A percentile compares a stretch with the other conserved stretches of the same genome.
These are phyloP conservation scores for Styphnolobium japonicum DNA, from an alignment of 306 rosid species.

Conservation along the genomic window DNA sequence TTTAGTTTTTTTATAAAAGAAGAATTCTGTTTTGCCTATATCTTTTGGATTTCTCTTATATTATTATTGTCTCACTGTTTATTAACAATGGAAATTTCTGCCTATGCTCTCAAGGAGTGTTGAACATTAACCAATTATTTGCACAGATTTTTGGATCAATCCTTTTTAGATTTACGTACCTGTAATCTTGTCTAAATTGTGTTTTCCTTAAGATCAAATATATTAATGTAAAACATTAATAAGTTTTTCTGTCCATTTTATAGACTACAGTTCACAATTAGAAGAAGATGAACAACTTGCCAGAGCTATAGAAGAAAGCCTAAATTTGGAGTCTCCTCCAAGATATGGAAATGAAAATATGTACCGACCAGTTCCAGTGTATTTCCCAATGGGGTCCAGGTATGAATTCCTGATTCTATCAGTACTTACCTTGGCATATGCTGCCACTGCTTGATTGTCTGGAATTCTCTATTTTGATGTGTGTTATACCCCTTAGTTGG, in stretches of 20 bases:
- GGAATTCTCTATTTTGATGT: conserved; percentile 16
- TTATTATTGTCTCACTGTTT: neutral
- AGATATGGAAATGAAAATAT: conserved; percentile 55
- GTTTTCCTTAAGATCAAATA: conserved; percentile 1
- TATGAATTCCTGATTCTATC: conserved; percentile 32
- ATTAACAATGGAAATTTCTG: neutral
- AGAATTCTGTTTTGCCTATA: neutral
- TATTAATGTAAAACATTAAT: neutral
- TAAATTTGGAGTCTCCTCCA: conserved; percentile 71
- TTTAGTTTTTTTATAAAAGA: too few relatives aligned
- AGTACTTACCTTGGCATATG: neutral
- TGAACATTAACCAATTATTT: neutral
- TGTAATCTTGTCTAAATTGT: neutral
- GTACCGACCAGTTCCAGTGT: conserved; percentile 48
- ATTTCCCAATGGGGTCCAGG: conserved; percentile 71
- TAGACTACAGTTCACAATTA: conserved; percentile 57
- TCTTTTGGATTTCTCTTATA: neutral
- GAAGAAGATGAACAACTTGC: conserved; percentile 92
- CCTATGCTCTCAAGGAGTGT: conserved; percentile 1
- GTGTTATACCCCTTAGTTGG: neutral
- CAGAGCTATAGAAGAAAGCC: conserved; percentile 85
- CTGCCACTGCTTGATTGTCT: conserved; percentile 11
- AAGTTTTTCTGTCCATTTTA: neutral
- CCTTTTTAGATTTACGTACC: neutral
- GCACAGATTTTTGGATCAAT: neutral